Percentiles rank a stretch among this genome's conserved stretches.
Evolutionary conservation across 1,284 basidiomycete species (phyloP).

Genomic region (Cryptococcus floricola): DNA sequence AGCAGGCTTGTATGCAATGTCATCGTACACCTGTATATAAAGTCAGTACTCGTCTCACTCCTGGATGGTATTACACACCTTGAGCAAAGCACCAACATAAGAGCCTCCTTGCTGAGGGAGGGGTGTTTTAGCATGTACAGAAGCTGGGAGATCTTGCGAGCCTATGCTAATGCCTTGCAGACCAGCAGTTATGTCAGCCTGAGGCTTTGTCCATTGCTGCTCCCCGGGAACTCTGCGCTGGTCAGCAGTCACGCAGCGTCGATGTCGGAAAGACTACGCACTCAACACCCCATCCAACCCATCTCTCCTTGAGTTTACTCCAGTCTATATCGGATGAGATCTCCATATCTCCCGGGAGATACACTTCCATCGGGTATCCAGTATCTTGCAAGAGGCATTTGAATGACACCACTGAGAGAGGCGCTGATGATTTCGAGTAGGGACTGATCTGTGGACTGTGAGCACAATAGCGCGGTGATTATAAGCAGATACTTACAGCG

Average conservation of each 20-base stretch:
- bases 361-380: constrained; percentile 48
- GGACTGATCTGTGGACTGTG: constrained; percentile 25
- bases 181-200: constrained; percentile 1
- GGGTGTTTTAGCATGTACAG: constrained; percentile 37
- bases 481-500: constrained; percentile 7
- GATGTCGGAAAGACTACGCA: constrained; percentile 19
- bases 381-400: constrained; percentile 48
- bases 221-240: constrained; percentile 37
- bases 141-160: constrained; percentile 9
- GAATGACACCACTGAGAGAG: constrained; percentile 41
- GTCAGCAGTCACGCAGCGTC: constrained; percentile 1
- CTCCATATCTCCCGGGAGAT: constrained; percentile 27
- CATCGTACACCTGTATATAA: constrained; percentile 37
- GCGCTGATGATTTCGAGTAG: constrained; percentile 18
- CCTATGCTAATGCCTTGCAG: constrained; percentile 1
- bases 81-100: constrained; percentile 43
- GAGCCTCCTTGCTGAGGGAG: constrained; percentile 17
- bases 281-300: constrained; percentile 49
- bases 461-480: neutral
- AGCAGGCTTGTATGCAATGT: constrained; percentile 38
- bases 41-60: neutral
- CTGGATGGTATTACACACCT: constrained; percentile 21
- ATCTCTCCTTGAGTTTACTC: constrained; percentile 43
- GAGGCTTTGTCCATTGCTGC: constrained; percentile 27
- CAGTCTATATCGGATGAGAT: constrained; percentile 20